phyloP scores from a whole-genome alignment of 2,329 filamentous ascomycete genomes.

The Aspergillus pseudoterreus region DNA sequence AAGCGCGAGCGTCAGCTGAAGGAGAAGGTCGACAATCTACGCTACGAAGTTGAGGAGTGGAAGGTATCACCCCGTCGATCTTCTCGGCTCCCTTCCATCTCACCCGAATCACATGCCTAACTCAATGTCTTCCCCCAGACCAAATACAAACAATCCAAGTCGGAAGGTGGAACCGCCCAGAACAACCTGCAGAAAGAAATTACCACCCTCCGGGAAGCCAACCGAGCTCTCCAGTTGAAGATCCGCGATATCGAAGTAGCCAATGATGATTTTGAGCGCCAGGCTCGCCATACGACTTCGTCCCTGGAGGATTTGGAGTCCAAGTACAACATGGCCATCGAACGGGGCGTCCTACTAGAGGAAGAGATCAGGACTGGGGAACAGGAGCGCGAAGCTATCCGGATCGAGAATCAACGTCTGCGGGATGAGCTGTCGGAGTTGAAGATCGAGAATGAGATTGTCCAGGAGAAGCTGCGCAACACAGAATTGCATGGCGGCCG shows the following conservation, averaged over 20 bases:
- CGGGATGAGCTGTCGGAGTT: constrained; percentile 89
- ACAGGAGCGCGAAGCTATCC: constrained; percentile 81
- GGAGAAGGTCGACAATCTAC: constrained; percentile 79
- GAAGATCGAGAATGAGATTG: constrained; percentile 90
- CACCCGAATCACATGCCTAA: constrained; percentile 1
- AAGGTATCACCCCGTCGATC: constrained; percentile 59
- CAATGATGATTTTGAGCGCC: constrained; percentile 96
- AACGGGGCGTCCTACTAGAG: constrained; percentile 87
- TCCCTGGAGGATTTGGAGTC: constrained; percentile 95
- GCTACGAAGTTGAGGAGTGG: constrained; percentile 95
- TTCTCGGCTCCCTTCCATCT: neutral
- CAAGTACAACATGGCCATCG: constrained; percentile 93
- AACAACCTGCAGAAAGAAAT: constrained; percentile 91
- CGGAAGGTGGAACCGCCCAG: constrained; percentile 80
- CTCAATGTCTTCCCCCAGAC: constrained; percentile 51
- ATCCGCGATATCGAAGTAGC: constrained; percentile 94
- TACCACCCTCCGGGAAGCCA: constrained; percentile 80
- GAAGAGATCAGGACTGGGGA: constrained; percentile 90
- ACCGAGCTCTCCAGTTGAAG: constrained; percentile 74
- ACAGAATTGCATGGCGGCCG: constrained; percentile 52
- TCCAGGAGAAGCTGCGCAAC: constrained; percentile 87
- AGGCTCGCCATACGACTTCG: constrained; percentile 91
- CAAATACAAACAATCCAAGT: constrained; percentile 94
- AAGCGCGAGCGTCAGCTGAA: constrained; percentile 82
- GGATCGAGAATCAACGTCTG: constrained; percentile 86